Evolutionary conservation across 2,329 filamentous ascomycete species (phyloP), one percentile per base, ranked within the genome.

Genomic region (Neofusicoccum umdonicola): DNA sequence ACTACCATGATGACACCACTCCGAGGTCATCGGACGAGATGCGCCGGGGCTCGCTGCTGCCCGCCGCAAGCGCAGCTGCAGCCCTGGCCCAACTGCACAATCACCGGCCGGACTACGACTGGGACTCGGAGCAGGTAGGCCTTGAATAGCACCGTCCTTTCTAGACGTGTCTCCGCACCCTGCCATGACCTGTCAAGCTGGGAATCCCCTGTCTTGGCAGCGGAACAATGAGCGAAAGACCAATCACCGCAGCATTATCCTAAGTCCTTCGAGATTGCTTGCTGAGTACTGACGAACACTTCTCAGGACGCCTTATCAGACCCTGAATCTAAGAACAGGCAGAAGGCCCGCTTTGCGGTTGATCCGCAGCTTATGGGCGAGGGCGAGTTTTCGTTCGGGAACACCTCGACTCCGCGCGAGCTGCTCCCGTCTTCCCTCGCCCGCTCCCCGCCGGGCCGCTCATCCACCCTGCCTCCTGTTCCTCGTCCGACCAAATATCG

Each of bases 1-100:
- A 88, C 76, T 87, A 87, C 73, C 85, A 85, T 68, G 88, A 91
- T 70, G 86, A 86, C 66, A 85, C 84, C 66, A 90, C 89, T 54
- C 87, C 90, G 67, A 85, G 90, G 72, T 84, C 84, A 64, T 80
- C 86, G 56, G 91, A 93, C 69, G 90, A 95, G 68, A 84, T 88
- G 78, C 78, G 85, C 73, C 82, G 88, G 71, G 83, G 84, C 77
- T 85, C 83, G 71, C 82, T 86, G 76, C 84, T 85, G 71, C 89
- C 85, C 71, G 87, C 89, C 66, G 89, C 88, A 65, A 92, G 88
- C 71, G 93, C 93, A 63, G 93, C 93, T 52, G 92, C 92, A 61
- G 93, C 92, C 51, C 83, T 98, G 66, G 92, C 93, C 51, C 92
- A 96, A 81, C 84, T 98, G 72, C 89, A 91, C 74, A 89, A 87